phyloP scores from a whole-genome alignment of 2,329 filamentous ascomycete genomes.

The Venturia carpophila region DNA sequence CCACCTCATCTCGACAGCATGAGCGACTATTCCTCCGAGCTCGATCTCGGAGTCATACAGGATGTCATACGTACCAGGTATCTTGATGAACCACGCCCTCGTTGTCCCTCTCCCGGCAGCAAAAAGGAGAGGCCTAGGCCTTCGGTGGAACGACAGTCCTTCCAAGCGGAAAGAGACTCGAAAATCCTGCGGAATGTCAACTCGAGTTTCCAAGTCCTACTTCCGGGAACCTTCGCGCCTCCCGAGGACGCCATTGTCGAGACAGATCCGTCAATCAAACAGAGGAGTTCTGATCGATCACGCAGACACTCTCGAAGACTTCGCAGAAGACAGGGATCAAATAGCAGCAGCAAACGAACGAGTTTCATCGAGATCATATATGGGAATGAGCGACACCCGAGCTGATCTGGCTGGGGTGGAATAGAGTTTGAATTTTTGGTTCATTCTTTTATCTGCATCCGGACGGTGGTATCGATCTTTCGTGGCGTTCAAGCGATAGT shows the following conservation, averaged over 20 bases:
- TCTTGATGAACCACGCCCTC: slow-evolving; percentile 1
- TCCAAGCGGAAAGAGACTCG: slow-evolving; percentile 22
- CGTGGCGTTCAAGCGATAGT: neutral
- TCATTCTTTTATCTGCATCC: slow-evolving; percentile 14
- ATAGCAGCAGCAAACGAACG: neutral
- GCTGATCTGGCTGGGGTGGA: slow-evolving; percentile 2
- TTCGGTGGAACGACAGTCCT: slow-evolving; percentile 12
- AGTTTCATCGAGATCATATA: slow-evolving; percentile 18
- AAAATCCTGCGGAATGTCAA: slow-evolving; percentile 36
- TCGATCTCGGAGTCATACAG: slow-evolving; percentile 4
- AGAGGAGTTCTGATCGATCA: neutral
- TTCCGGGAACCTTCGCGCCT: slow-evolving; percentile 27
- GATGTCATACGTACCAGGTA: neutral
- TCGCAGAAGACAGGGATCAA: slow-evolving; percentile 9
- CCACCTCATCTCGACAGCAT: slow-evolving; percentile 4
- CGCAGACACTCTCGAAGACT: slow-evolving; percentile 12
- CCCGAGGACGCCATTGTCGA: neutral
- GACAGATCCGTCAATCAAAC: slow-evolving; percentile 3
- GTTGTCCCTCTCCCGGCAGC: slow-evolving; percentile 8
- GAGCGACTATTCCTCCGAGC: slow-evolving; percentile 4
- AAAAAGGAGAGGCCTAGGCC: slow-evolving; percentile 20
- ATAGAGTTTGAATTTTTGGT: slow-evolving; percentile 14
- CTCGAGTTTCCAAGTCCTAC: slow-evolving; percentile 35
- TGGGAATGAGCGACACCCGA: slow-evolving; percentile 13
- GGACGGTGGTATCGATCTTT: slow-evolving; percentile 6